A percentile compares a stretch with the other conserved stretches of the same genome.
Evolutionary conservation across 371 early-diverging fungal species (phyloP).

Genomic region (Mortierella sp.): DNA sequence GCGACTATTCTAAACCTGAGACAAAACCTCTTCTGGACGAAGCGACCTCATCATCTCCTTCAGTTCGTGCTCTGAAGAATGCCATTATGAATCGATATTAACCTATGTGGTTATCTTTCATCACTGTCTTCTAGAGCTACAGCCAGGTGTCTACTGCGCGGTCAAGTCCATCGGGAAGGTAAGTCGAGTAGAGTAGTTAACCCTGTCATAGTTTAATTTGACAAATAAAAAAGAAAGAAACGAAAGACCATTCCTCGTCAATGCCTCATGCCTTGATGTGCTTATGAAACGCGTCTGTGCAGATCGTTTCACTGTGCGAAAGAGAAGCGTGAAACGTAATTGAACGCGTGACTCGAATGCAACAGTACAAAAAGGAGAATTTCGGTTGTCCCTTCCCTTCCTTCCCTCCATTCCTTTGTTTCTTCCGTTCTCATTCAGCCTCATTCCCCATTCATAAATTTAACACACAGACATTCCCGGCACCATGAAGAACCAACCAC

Average conservation of each 20-base stretch:
- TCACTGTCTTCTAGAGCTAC: neutral
- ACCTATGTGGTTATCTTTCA: neutral
- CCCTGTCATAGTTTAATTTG: neutral
- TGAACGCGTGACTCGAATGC: neutral
- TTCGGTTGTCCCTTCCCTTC: too few relatives aligned
- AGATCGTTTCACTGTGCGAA: too few relatives aligned
- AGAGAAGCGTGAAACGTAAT: neutral
- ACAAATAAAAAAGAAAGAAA: too few relatives aligned
- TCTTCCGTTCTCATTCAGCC: neutral
- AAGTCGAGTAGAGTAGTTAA: neutral
- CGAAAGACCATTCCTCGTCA: too few relatives aligned
- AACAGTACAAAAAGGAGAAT: too few relatives aligned
- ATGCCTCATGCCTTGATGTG: too few relatives aligned
- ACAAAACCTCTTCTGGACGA: neutral
- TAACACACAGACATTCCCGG: neutral
- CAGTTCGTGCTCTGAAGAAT: neutral
- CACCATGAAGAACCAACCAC: conserved; percentile 34
- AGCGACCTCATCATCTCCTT: neutral
- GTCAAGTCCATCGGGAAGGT: neutral
- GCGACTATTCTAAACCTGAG: conserved; percentile 58
- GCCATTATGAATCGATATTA: neutral
- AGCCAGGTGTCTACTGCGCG: neutral
- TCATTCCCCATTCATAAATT: neutral
- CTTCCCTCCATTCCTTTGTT: neutral
- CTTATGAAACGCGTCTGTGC: too few relatives aligned